A percentile compares a stretch with the other conserved stretches of the same genome.
phyloP scores from a whole-genome alignment of 331 rosid species.

The Erythrophleum ivorense region DNA sequence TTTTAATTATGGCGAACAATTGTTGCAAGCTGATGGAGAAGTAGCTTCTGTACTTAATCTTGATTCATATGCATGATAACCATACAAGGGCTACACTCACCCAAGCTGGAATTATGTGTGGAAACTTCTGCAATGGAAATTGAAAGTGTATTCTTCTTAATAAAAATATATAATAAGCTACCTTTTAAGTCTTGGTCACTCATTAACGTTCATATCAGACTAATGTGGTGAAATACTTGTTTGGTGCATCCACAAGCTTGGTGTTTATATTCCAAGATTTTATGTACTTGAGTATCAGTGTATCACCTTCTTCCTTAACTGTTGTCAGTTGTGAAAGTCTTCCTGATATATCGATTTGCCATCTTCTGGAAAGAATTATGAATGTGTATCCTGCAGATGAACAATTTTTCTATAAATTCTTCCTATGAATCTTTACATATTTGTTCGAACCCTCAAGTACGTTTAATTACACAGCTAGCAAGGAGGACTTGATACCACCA shows the following conservation, averaged over 20 bases:
- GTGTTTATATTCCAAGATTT: neutral
- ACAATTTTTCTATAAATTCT: neutral
- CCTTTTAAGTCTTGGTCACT: conserved; percentile 16
- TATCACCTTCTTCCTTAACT: conserved; percentile 15
- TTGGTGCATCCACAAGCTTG: conserved; percentile 31
- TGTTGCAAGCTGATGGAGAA: conserved; percentile 9
- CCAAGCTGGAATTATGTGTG: conserved; percentile 1
- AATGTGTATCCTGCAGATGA: conserved; percentile 25
- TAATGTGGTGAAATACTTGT: conserved; percentile 12
- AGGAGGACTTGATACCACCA: conserved; percentile 93
- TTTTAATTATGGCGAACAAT: neutral
- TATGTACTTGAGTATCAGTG: neutral
- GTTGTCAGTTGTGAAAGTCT: conserved; percentile 15
- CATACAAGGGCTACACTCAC: neutral
- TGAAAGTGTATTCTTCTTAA: neutral
- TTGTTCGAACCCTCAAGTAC: conserved; percentile 29
- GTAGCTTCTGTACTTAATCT: neutral
- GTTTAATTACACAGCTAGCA: conserved; percentile 71
- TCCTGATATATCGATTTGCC: conserved; percentile 20
- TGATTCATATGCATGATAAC: neutral
- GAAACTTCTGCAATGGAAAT: neutral
- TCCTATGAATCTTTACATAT: conserved; percentile 14
- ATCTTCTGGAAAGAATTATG: conserved; percentile 25
- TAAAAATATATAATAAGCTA: neutral
- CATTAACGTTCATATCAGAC: neutral